Evolutionary conservation across 2,329 filamentous ascomycete species (phyloP), one percentile per base, ranked within the genome.

Genomic region (Penicillium sp.): DNA sequence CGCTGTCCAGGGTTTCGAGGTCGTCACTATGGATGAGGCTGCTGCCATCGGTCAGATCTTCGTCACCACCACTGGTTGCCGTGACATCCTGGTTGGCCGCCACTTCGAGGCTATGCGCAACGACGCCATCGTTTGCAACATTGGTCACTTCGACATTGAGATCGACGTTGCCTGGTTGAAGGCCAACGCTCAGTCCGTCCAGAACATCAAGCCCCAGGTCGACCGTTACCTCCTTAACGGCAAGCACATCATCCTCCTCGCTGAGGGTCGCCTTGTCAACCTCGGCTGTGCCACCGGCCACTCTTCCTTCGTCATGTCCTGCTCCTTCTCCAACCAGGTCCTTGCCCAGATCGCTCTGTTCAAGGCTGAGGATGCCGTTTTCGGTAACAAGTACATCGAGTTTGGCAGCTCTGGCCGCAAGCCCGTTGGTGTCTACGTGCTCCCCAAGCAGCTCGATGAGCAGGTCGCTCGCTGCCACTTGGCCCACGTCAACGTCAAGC

Each of bases 241-340:
- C 81, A 89, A 90, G 73, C 89, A 98, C 87, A 93, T 99, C 85
- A 96, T 99, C 81, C 92, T 99, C 73, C 88, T 99, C 65, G 95
- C 95, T 64, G 95, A 98, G 85, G 95, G 95, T 71, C 93, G 95
- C 84, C 90, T 99, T 66, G 95, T 99, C 83, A 99, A 99, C 89
- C 86, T 99, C 71, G 95, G 95, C 80, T 99, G 95, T 81, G 95
- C 95, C 76, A 99, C 95, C 65, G 95, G 95, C 69, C 95, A 99
- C 90, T 96, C 93, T 69, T 98, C 93, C 52, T 99, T 99, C 81
- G 95, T 99, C 85, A 98, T 99, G 95, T 97, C 93, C 72, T 99
- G 95, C 90, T 98, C 93, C 65, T 99, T 99, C 90, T 96, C 93
- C 87, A 99, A 99, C 90, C 95, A 99, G 87, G 95, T 98, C 72